phyloP scores from a whole-genome alignment of 2,329 filamentous ascomycete genomes.

The Microdochium trichocladiopsis region DNA sequence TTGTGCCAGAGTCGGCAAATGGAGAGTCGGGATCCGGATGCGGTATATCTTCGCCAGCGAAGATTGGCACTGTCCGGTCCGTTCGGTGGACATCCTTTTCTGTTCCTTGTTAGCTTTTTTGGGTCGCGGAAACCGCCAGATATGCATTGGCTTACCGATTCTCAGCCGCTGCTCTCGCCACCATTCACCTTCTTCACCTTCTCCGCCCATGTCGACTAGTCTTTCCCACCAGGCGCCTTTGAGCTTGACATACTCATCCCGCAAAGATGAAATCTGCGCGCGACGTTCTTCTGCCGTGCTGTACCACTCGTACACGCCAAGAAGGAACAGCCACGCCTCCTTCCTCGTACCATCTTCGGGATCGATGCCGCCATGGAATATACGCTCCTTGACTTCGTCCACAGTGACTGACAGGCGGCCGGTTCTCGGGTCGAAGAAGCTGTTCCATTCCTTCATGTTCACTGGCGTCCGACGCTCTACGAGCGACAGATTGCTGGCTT shows the following conservation, averaged over 20 bases:
- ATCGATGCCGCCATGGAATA: conserved; percentile 91
- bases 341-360: conserved; percentile 87
- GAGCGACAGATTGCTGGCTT: conserved; percentile 65
- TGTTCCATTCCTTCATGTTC: conserved; percentile 81
- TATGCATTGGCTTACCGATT: conserved; percentile 66
- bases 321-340: conserved; percentile 90
- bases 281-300: conserved; percentile 80
- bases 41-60: conserved; percentile 91
- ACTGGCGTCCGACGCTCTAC: conserved; percentile 73
- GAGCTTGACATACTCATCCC: conserved; percentile 89
- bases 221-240: conserved; percentile 97
- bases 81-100: conserved; percentile 98
- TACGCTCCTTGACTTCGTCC: conserved; percentile 93
- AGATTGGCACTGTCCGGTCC: conserved; percentile 90
- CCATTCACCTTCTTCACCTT: conserved; percentile 81
- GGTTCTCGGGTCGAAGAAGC: conserved; percentile 71
- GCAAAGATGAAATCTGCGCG: conserved; percentile 72
- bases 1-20: conserved; percentile 87
- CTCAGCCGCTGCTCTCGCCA: conserved; percentile 91
- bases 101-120: conserved; percentile 30
- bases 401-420: conserved; percentile 73
- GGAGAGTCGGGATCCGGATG: conserved; percentile 95
- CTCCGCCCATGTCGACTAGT: conserved; percentile 73
- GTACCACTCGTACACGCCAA: conserved; percentile 91
- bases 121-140: neutral